phyloP scores from a whole-genome alignment of 179 eudicot genomes.

The Nepenthes alata region DNA sequence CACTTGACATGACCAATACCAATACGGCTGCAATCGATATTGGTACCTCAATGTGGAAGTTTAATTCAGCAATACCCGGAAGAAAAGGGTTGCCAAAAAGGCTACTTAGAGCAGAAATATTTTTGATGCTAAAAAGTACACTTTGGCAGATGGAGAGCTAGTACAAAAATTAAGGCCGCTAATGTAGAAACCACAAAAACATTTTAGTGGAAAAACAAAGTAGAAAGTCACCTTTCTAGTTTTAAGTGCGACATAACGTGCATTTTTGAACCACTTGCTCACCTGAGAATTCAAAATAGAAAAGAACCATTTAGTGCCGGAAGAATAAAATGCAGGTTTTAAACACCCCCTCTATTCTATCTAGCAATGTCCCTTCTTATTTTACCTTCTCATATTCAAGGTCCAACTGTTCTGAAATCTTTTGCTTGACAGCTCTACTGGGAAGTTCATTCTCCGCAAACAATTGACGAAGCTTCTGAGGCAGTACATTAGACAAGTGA shows the following conservation, averaged over 20 bases:
- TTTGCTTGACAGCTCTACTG: constrained; percentile 40
- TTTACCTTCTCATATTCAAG: constrained; percentile 70
- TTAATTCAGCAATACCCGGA: no score
- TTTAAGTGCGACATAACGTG: constrained; percentile 81
- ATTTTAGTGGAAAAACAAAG: not conserved
- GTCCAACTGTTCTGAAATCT: constrained; percentile 57
- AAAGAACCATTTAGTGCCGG: not conserved
- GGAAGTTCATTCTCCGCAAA: constrained; percentile 94
- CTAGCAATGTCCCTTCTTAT: not conserved
- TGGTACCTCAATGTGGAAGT: no score
- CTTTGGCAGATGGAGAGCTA: not conserved
- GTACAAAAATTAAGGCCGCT: not conserved
- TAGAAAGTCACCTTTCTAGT: constrained; percentile 48
- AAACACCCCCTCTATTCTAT: not conserved
- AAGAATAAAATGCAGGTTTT: not conserved
- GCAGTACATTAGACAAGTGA: constrained; percentile 11
- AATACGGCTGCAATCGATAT: no score
- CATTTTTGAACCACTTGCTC: constrained; percentile 93
- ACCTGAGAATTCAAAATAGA: constrained; percentile 35
- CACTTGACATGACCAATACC: no score
- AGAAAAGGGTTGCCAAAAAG: no score
- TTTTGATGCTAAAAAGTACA: no score
- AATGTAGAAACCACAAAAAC: not conserved
- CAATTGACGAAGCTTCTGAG: constrained; percentile 79
- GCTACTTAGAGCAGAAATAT: no score